These are phyloP conservation scores for Euclidium syriacum DNA, from an alignment of 345 rosid genomes.

Conservation along the genomic window DNA sequence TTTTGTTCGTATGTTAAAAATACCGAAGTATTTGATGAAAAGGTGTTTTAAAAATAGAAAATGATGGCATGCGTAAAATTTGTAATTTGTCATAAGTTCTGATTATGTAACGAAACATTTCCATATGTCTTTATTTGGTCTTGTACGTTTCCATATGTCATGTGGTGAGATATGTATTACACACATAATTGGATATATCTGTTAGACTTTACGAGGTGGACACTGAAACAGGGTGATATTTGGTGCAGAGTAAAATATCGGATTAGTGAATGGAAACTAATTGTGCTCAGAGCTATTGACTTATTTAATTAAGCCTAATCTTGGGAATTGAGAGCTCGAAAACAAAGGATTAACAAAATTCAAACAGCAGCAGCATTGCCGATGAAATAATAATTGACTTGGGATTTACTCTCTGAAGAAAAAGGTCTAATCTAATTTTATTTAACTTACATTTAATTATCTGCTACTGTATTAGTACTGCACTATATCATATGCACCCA, in stretches of 20 bases:
- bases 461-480: slow-evolving; percentile 11
- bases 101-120: too few species aligned
- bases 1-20: too few species aligned
- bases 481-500: slow-evolving; percentile 7
- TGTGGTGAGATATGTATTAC: too few species aligned
- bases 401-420: slow-evolving; percentile 30
- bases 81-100: too few species aligned
- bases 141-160: too few species aligned
- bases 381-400: slow-evolving; percentile 25
- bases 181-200: neutral
- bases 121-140: too few species aligned
- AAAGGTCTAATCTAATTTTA: neutral
- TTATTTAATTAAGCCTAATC: neutral
- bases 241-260: neutral
- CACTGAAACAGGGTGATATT: neutral
- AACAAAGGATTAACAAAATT: slow-evolving; percentile 13
- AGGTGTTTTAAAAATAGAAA: too few species aligned
- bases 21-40: too few species aligned
- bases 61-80: too few species aligned
- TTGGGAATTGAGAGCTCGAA: slow-evolving; percentile 27
- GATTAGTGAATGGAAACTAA: neutral
- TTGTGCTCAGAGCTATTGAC: neutral
- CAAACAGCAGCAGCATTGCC: slow-evolving; percentile 21
- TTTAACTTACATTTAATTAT: neutral
- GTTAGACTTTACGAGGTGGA: neutral